Conservation (phyloP, 2,329 filamentous ascomycete genomes). For the Epicoccum sorghinum region DNA sequence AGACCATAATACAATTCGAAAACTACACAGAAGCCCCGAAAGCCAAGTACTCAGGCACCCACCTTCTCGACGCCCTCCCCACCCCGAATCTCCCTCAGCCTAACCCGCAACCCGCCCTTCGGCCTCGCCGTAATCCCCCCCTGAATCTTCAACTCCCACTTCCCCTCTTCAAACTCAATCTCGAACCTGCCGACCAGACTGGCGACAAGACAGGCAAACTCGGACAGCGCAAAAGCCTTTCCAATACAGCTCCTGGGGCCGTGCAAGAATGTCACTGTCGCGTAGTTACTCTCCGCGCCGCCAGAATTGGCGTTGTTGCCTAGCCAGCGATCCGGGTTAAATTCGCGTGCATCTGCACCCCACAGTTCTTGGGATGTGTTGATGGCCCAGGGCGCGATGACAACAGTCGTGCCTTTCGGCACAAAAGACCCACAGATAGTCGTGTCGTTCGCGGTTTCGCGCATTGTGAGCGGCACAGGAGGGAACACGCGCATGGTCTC, state of each 20-base stretch:
- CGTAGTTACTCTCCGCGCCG: constrained; percentile 76
- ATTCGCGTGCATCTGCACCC: constrained; percentile 75
- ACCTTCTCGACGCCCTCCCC: background rate
- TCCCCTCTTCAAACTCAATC: constrained; percentile 67
- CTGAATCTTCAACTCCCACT: constrained; percentile 67
- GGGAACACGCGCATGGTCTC: constrained; percentile 77
- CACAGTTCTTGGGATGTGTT: constrained; percentile 74
- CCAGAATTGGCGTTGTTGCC: constrained; percentile 64
- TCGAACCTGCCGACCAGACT: constrained; percentile 77
- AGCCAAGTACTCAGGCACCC: no score
- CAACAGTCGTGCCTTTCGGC: constrained; percentile 72
- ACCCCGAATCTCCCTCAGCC: constrained; percentile 56
- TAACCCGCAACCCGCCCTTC: constrained; percentile 72
- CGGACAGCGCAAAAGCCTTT: constrained; percentile 76
- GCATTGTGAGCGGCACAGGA: constrained; percentile 73
- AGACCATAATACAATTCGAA: no score
- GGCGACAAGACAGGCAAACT: constrained; percentile 84
- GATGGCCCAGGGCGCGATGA: constrained; percentile 69
- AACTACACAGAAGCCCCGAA: no score
- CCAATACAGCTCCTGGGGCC: constrained; percentile 88
- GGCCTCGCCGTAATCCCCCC: constrained; percentile 75
- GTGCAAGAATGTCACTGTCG: constrained; percentile 82
- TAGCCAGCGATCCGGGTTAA: constrained; percentile 71
- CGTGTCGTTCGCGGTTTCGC: constrained; percentile 69
- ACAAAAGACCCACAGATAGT: constrained; percentile 69